phyloP scores from a whole-genome alignment of 768 basidiomycete species.

The Suillus fuscotomentosus region DNA sequence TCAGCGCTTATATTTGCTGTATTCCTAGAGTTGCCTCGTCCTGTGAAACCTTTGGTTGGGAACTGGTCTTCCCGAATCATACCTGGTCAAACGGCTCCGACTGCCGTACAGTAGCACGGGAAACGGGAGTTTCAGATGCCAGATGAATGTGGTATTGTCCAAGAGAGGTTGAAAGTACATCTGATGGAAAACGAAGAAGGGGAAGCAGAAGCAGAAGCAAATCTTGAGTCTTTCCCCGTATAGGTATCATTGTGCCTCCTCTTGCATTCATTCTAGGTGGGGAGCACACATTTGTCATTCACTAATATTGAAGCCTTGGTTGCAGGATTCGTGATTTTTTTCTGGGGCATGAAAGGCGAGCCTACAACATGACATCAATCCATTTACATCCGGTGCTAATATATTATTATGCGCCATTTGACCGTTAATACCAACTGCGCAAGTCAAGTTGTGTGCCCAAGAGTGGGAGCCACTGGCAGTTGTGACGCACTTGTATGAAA shows the following conservation, averaged over 20 bases:
- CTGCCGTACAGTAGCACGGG: conserved; percentile 34
- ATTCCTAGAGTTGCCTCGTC: conserved; percentile 68
- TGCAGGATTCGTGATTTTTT: background rate
- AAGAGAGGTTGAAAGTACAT: conserved; percentile 9
- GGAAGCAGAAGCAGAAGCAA: conserved; percentile 83
- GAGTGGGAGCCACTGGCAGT: no score
- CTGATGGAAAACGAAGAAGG: conserved; percentile 57
- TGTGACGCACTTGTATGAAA: no score
- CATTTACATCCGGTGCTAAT: background rate
- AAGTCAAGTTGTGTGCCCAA: no score
- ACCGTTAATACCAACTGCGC: no score
- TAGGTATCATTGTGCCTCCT: no score
- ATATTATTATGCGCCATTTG: background rate
- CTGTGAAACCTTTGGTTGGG: conserved; percentile 48
- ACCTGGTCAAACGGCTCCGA: conserved; percentile 11
- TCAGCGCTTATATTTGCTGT: conserved; percentile 35
- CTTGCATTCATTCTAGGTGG: background rate
- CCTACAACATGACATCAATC: background rate
- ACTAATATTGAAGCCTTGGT: background rate
- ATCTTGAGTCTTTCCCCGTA: conserved; percentile 55
- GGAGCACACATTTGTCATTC: no score
- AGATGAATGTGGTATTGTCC: conserved; percentile 4
- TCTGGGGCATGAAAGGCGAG: background rate
- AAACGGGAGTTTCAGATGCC: conserved; percentile 10
- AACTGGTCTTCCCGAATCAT: conserved; percentile 17